Evolutionary conservation across 2,329 filamentous ascomycete genomes (phyloP), one percentile per base, ranked within the genome.

Genomic region (Clarireedia paspali): DNA sequence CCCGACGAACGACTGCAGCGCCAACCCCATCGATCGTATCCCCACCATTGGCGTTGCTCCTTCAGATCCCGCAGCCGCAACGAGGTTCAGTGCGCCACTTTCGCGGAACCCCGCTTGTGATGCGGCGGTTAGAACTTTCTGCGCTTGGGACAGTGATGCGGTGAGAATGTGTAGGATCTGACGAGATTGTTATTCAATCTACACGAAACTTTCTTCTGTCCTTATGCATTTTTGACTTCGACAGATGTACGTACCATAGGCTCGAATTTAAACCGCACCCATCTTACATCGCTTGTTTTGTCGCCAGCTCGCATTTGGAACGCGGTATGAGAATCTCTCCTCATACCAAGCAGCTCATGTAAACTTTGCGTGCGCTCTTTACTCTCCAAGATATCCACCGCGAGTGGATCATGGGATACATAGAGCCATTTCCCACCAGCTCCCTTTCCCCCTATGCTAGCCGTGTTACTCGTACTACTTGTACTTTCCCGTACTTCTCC

Each of bases 111-210:
- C 92, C 4, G 90, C 87, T 63, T 84, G 81, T 9, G 92, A 76
- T 1, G 88, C 91, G 46, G 88, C 88, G 10, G 84, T 78, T 14
- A 96, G 79, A 17, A 95, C 77, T 7, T 80, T 76, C 62, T 95
- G 87, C 4, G 92, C 90, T 64, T 92, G 82, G 12, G 80, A 72
- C 0, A 84, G 76, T 0, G 89, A 92, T 15, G 90, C 83, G 5
- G 89, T 84, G 64, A 95, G 79, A 45, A 97, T 78, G 64, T 97
- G 92, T 0, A 97, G 81, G 63, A 96, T 96, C 91, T 95, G 60
- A 30, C 3, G 2, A 10, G 27, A 9, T 20, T 20, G 6, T 7
- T 7, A 9, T 30, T 30, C 10, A 10, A 30, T 7, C 20, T 30
- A 30, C 10, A 9, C 7, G 7, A 30, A 30, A 10, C 10, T 9